phyloP scores from a whole-genome alignment of 345 rosid species.

The Linum trigynum region DNA sequence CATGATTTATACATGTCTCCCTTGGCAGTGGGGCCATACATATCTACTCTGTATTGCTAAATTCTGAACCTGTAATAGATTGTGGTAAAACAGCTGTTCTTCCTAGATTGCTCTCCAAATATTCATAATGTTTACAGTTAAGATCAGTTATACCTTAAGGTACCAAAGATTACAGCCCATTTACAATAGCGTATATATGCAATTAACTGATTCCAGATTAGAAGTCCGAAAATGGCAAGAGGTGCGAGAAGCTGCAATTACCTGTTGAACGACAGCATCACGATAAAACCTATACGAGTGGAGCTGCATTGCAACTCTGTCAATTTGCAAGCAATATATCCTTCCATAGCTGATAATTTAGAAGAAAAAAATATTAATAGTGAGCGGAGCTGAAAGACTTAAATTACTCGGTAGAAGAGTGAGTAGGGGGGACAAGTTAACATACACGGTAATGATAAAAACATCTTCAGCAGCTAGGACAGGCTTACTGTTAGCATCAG shows the following conservation, averaged over 20 bases:
- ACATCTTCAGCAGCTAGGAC: slow-evolving; percentile 85
- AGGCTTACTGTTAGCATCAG: slow-evolving; percentile 80
- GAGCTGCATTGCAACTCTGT: slow-evolving; percentile 91
- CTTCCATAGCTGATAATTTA: slow-evolving; percentile 78
- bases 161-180: not conserved
- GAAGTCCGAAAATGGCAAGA: not conserved
- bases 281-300: slow-evolving; percentile 87
- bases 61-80: not conserved
- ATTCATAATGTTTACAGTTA: too few species aligned
- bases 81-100: not conserved
- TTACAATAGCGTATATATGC: not conserved
- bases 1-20: not conserved
- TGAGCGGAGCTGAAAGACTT: slow-evolving; percentile 8
- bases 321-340: slow-evolving; percentile 96
- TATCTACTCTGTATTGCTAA: not conserved
- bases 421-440: slow-evolving; percentile 14
- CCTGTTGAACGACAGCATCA: slow-evolving; percentile 95
- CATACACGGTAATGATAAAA: slow-evolving; percentile 77
- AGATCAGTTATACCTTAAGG: not conserved
- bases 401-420: slow-evolving; percentile 6
- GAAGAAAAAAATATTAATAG: slow-evolving; percentile 8
- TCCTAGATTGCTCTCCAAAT: not conserved
- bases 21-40: not conserved
- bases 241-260: slow-evolving; percentile 11
- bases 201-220: not conserved